These are phyloP conservation scores for Castanopsis chinensis DNA, from an alignment of 306 rosid genomes.

Conservation along the genomic window DNA sequence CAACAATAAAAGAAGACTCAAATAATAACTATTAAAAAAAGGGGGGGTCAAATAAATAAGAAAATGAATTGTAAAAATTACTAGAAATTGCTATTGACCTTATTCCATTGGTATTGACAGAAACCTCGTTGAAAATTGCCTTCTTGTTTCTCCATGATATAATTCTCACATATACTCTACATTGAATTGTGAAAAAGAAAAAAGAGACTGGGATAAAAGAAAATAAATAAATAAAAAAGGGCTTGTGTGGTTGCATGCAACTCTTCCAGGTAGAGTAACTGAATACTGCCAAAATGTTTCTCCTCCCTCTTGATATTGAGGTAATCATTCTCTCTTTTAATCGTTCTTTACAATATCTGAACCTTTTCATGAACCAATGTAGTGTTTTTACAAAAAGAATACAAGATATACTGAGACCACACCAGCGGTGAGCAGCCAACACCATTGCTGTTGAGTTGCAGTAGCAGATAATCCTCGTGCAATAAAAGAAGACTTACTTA, in stretches of 20 bases:
- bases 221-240: neutral
- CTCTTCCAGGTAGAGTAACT: neutral
- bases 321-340: constrained; percentile 14
- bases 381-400: constrained; percentile 15
- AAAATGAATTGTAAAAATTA: no score
- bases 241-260: neutral
- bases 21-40: no score
- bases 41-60: no score
- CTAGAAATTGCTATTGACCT: no score
- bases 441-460: constrained; percentile 34
- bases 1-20: no score
- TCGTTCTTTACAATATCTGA: constrained; percentile 43
- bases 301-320: constrained; percentile 13
- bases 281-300: neutral
- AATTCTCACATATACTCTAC: neutral
- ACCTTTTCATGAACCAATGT: neutral
- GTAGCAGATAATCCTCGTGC: constrained; percentile 29
- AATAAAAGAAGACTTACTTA: no score
- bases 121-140: neutral
- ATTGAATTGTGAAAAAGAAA: neutral
- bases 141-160: neutral
- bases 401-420: constrained; percentile 34
- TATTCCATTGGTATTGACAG: constrained; percentile 17
- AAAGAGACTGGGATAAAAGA: neutral
- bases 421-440: constrained; percentile 22